Evolutionary conservation across 208 protist species (phyloP), one percentile per base, ranked within the genome.

Genomic region (Leishmania guyanensis): DNA sequence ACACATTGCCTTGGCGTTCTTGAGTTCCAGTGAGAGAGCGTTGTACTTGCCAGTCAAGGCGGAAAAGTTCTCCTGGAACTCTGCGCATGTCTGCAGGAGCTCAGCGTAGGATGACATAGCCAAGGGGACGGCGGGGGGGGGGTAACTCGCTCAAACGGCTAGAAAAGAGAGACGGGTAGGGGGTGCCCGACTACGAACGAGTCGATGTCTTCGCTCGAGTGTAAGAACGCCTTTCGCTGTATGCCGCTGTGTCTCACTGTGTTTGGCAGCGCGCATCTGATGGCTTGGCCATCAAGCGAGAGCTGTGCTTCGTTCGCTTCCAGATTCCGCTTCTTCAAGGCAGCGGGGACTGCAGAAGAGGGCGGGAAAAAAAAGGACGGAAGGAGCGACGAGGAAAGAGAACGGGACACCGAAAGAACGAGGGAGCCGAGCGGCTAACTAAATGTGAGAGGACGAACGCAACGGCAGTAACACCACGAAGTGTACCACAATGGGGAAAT

Each of bases 31-130:
- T 33, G 73, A 53, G 20, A 90, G 60, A 20, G 82, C 85, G 75
- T 89, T 93, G 88, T 91, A 94, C 77, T 94, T 95, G 43, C 83
- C 90, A 64, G 85, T 94, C 29, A 97, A 85, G 14, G 81, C 84
- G 54, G 92, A 84, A 69, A 97, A 97, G 84, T 97, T 97, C 54
- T 91, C 87, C 74, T 94, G 91, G 77, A 94, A 97, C 86, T 95
- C 92, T 16, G 90, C 83, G 79, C 94, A 96, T 46, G 84, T 89
- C 69, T 94, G 85, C 79, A 95, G 84, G 39, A 97, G 85, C 76
- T 95, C 93, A 4, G 90, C 85, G 79, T 95, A 94, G 22, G 90
- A 92, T n/a, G 90, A 79, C 90, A 94, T 95, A 29, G 3, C 53
- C 33, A 62, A 58, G 48, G 1, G 33, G 51, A 62, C 4, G 43